A percentile compares a stretch with the other conserved stretches of the same genome.
Evolutionary conservation across 805 yeast genomes (phyloP).

Genomic region (Kodamaea nitidulidarum): DNA sequence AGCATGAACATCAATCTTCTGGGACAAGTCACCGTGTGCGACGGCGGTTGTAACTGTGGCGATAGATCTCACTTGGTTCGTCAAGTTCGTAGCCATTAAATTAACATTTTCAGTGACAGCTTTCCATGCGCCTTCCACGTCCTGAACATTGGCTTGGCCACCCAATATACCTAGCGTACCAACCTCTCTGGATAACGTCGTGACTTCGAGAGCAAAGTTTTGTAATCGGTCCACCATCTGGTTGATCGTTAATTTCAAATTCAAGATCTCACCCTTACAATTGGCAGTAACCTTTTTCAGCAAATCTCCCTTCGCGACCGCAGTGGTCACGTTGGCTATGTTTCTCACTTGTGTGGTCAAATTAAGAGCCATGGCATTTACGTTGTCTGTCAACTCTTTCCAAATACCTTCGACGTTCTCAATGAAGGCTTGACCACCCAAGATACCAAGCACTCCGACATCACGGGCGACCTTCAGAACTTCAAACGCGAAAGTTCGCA

Average conservation of each 20-base stretch:
- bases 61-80: slow-evolving; percentile 80
- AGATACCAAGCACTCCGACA: slow-evolving; percentile 83
- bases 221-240: slow-evolving; percentile 51
- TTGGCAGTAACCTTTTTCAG: slow-evolving; percentile 83
- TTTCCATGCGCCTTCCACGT: slow-evolving; percentile 50
- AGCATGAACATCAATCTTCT: slow-evolving; percentile 83
- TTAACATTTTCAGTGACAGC: slow-evolving; percentile 47
- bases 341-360: slow-evolving; percentile 85
- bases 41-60: slow-evolving; percentile 91
- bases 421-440: slow-evolving; percentile 84
- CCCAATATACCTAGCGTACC: slow-evolving; percentile 47
- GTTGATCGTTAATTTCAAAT: slow-evolving; percentile 45
- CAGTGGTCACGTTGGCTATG: slow-evolving; percentile 83
- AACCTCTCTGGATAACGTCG: slow-evolving; percentile 45
- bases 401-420: slow-evolving; percentile 81
- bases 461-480: slow-evolving; percentile 85
- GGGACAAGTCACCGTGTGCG: slow-evolving; percentile 83
- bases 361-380: slow-evolving; percentile 86
- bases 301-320: slow-evolving; percentile 80
- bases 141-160: slow-evolving; percentile 50
- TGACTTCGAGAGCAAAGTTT: slow-evolving; percentile 44
- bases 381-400: slow-evolving; percentile 82
- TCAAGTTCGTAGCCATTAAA: slow-evolving; percentile 46
- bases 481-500: slow-evolving; percentile 78
- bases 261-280: slow-evolving; percentile 61